A percentile compares a stretch with the other conserved stretches of the same genome.
Conservation (phyloP, 352 stramenopile genomes). For the Phytophthora uliginosa region DNA sequence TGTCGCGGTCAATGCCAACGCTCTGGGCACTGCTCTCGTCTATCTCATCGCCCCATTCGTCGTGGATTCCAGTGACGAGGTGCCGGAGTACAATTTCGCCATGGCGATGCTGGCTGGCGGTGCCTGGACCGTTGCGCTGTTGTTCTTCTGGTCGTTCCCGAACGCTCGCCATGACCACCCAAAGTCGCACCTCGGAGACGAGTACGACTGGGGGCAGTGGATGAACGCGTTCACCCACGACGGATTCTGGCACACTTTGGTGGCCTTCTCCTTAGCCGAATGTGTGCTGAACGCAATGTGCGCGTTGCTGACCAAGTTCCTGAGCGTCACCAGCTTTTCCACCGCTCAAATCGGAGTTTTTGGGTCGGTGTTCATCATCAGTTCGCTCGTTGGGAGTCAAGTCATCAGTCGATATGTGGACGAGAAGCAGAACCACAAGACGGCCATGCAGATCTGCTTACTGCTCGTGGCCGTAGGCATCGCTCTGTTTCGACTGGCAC, state of each 20-base stretch:
- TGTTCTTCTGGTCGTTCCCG: conserved; percentile 65
- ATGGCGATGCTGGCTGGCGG: conserved; percentile 44
- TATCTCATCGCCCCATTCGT: conserved; percentile 68
- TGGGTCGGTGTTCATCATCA: conserved; percentile 75
- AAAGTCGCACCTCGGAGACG: conserved; percentile 59
- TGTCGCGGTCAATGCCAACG: conserved; percentile 76
- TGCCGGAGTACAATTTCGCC: conserved; percentile 58
- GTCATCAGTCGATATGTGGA: conserved; percentile 73
- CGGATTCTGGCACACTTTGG: conserved; percentile 68
- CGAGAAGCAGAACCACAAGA: conserved; percentile 54
- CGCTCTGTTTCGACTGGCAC: conserved; percentile 50
- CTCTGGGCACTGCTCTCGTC: conserved; percentile 66
- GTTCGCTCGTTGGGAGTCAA: conserved; percentile 67
- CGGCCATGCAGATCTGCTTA: conserved; percentile 58
- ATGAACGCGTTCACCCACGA: conserved; percentile 59
- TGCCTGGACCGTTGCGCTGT: conserved; percentile 24
- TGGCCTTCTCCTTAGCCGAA: conserved; percentile 72
- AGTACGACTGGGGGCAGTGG: conserved; percentile 84
- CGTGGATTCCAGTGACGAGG: conserved; percentile 40
- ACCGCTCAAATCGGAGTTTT: conserved; percentile 70
- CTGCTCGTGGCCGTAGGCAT: conserved; percentile 49
- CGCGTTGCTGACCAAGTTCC: conserved; percentile 69
- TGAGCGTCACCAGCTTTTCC: conserved; percentile 58
- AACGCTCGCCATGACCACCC: conserved; percentile 35
- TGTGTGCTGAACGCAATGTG: conserved; percentile 74